Evolutionary conservation across 805 yeast species (phyloP).

Genomic region (Cyberlindnera euphorbiae): DNA sequence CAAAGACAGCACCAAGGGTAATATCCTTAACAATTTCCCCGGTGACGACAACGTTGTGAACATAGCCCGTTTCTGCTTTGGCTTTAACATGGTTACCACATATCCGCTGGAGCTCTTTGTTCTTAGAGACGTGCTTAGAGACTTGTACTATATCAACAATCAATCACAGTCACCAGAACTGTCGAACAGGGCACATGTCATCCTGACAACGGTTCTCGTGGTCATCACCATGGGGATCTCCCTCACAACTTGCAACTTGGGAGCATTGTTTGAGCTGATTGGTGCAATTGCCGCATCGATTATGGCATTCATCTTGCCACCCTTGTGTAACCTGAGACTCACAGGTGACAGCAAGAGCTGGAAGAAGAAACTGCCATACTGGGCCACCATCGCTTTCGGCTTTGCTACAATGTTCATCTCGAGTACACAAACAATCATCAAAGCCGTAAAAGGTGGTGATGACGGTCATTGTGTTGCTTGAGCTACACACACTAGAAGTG

Average conservation of each 20-base stretch:
- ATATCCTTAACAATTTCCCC: slow-evolving; percentile 82
- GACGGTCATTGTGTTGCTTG: slow-evolving; percentile 18
- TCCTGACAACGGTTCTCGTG: slow-evolving; percentile 62
- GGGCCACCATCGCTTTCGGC: slow-evolving; percentile 67
- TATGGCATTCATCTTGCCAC: slow-evolving; percentile 91
- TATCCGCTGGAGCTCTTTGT: slow-evolving; percentile 90
- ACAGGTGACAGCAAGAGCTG: slow-evolving; percentile 39
- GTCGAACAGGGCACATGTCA: slow-evolving; percentile 46
- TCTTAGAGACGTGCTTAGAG: slow-evolving; percentile 79
- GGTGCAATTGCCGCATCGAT: slow-evolving; percentile 92
- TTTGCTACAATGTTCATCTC: slow-evolving; percentile 72
- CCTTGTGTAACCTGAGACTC: slow-evolving; percentile 70
- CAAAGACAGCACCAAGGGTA: slow-evolving; percentile 77
- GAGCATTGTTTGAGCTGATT: slow-evolving; percentile 81
- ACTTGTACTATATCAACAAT: slow-evolving; percentile 40
- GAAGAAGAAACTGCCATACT: slow-evolving; percentile 49
- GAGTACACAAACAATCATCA: slow-evolving; percentile 64
- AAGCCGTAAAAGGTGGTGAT: slow-evolving; percentile 19
- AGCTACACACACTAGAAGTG: too few relatives aligned
- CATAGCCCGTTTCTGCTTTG: slow-evolving; percentile 86
- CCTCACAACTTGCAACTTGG: slow-evolving; percentile 78
- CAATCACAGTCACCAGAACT: slow-evolving; percentile 34
- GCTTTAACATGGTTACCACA: slow-evolving; percentile 88
- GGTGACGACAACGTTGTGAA: slow-evolving; percentile 70
- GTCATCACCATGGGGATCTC: slow-evolving; percentile 71